Evolutionary conservation across 306 rosid species (phyloP).

Genomic region (Quercus robur): DNA sequence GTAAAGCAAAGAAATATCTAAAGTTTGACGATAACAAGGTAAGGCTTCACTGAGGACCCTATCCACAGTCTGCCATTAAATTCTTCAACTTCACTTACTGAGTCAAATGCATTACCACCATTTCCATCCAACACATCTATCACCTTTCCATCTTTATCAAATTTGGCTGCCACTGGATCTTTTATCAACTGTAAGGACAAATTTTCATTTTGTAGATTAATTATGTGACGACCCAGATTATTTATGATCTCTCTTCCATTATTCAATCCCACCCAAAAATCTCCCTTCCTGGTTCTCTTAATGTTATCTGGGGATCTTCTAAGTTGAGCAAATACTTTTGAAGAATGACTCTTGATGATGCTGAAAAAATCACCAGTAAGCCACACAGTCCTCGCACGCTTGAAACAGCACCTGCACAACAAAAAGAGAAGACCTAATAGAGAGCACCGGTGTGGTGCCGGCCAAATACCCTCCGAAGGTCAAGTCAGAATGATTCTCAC

Average conservation of each 20-base stretch:
- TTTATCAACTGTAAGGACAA: background rate
- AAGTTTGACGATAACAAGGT: constrained; percentile 21
- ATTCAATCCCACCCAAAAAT: constrained; percentile 54
- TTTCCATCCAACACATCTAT: constrained; percentile 43
- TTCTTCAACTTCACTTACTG: constrained; percentile 57
- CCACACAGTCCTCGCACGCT: no score
- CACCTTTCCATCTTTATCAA: constrained; percentile 34
- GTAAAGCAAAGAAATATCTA: background rate
- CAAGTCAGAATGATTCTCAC: no score
- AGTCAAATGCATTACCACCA: constrained; percentile 26
- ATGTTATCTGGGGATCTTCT: constrained; percentile 54
- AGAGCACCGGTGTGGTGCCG: no score
- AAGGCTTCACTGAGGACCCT: constrained; percentile 49
- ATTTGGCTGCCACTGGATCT: constrained; percentile 48
- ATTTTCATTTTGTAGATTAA: background rate
- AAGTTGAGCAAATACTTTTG: constrained; percentile 29
- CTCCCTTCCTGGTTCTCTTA: constrained; percentile 36
- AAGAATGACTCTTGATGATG: background rate
- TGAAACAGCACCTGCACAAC: no score
- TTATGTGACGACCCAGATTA: no score
- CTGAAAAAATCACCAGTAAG: no score
- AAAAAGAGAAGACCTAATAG: no score
- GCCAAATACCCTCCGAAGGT: no score
- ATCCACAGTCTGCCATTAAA: constrained; percentile 47
- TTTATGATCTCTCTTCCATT: constrained; percentile 27